Evolutionary conservation across 2,329 filamentous ascomycete genomes (phyloP), one percentile per base, ranked within the genome.

Genomic region (Fusarium beomiforme): DNA sequence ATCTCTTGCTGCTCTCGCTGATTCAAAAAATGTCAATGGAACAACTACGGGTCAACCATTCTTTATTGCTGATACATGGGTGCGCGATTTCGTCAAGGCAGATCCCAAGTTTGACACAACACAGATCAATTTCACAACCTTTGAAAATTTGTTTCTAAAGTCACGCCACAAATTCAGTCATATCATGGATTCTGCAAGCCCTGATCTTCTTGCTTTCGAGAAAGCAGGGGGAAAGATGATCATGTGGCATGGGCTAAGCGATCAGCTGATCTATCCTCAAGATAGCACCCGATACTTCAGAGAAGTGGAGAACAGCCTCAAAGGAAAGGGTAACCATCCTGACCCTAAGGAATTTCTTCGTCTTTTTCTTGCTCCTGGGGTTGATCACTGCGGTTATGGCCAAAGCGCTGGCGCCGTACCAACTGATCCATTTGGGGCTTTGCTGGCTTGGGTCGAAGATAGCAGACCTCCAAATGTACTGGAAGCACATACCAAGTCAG

Each of bases 271-370:
- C 23, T 24, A 31, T n/a, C n/a, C 29, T 11, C 41, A 56, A 5
- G 29, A 33, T 17, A 56, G 39, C 3, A n/a, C 33, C 19, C 10
- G 14, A 14, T 56, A 56, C 23, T 31, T 14, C 11, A 42, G 21
- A 19, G 34, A 29, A 3, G 50, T 42, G 8, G 6, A 34, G 23
- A 24, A 12, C 5, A 19, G 8, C 0, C 4, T 31, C 6, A 21
- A 16, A 0, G 17, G 17, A 9, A 11, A n/a, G 42, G 24, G 17
- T 6, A 19, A 44, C 19, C 5, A 3, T 12, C 12, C 9, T 5
- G 19, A 26, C 3, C 12, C 26, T 8, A 21, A 3, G 11, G 10
- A 4, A 0, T 8, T n/a, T 24, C 9, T 51, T n/a, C 33, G 23
- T 6, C 17, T 51, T 8, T 51, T 51, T 26, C 49, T 37, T 12